These are phyloP conservation scores for Plasmodium gaboni DNA, from an alignment of 169 alveolate species.

Conservation along the genomic window DNA sequence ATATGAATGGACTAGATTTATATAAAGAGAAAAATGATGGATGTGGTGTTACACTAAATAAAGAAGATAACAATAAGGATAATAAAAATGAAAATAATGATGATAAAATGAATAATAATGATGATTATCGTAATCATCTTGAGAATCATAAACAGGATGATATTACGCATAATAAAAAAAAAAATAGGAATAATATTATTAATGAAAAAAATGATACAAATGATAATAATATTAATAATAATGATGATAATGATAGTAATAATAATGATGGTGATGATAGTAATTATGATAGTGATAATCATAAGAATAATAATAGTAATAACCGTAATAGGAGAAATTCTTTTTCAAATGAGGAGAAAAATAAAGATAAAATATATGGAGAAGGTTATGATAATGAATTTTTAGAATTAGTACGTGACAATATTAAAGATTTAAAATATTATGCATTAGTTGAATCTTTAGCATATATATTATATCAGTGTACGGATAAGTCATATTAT, in stretches of 20 bases:
- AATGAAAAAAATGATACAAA: background rate
- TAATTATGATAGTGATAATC: background rate
- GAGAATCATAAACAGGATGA: background rate
- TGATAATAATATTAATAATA: background rate
- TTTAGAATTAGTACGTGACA: conserved; percentile 37
- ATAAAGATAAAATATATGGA: conserved; percentile 1
- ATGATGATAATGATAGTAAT: background rate
- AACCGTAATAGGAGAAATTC: background rate
- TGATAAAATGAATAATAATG: background rate
- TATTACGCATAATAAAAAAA: background rate
- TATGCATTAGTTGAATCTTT: conserved; percentile 66
- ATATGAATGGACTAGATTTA: background rate
- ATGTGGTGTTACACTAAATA: background rate
- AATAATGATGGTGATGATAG: background rate
- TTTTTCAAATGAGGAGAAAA: background rate
- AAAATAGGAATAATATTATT: background rate
- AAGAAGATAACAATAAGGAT: background rate
- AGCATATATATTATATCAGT: conserved; percentile 72
- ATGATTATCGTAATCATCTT: background rate
- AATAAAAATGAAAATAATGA: background rate
- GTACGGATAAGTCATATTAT: conserved; percentile 67
- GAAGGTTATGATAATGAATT: conserved; percentile 48
- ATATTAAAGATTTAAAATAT: conserved; percentile 63
- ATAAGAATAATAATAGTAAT: background rate
- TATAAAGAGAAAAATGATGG: background rate